Evolutionary conservation across 352 stramenopile species (phyloP), one percentile per base, ranked within the genome.

Genomic region (Pythium vanterpoolii): DNA sequence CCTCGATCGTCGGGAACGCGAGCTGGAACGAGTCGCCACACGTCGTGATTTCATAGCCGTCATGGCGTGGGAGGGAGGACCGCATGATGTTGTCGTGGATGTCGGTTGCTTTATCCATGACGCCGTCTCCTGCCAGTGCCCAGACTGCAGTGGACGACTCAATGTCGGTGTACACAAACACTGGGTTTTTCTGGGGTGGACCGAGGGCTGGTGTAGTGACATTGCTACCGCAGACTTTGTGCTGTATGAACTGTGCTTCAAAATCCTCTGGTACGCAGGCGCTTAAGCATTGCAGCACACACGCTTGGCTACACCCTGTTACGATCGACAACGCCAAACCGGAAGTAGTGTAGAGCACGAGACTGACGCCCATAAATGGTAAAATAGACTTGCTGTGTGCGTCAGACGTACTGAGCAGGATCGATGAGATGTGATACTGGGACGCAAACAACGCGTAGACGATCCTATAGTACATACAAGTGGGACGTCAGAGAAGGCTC

Each of bases 161-260:
- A 40, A 92, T 92, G 34, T 92, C 83, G 1, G 83, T 92, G 40
- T 76, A 74, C 34, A 92, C 80, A 49, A 92, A 92, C n/a, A 90
- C 76, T 0, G 83, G 83, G 10, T 71, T 76, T 13, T 34, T 9
- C 64, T 62, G 63, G 0, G 77, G 70, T 1, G 64, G 50, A 8
- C 64, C 68, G 10, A 57, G 18, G 18, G 36, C 19, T 11, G 23
- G 2, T 26, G 24, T 11, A 3, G 52, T 51, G 30, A 78, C 73
- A 48, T 64, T 69, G 26, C 24, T 16, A 7, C 24, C 13, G 26
- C 42, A 72, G 34, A 70, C 11, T 10, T 48, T 48, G 9, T 24
- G 50, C n/a, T 57, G 50, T 26, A 40, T 39, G 38, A 48, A 57
- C 50, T 57, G 50, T 14, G 50, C 50, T 13, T 57, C 50, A 4